These are phyloP conservation scores for Nymphaea colorata DNA, from an alignment of 164 flowering plant genomes.

Conservation along the genomic window DNA sequence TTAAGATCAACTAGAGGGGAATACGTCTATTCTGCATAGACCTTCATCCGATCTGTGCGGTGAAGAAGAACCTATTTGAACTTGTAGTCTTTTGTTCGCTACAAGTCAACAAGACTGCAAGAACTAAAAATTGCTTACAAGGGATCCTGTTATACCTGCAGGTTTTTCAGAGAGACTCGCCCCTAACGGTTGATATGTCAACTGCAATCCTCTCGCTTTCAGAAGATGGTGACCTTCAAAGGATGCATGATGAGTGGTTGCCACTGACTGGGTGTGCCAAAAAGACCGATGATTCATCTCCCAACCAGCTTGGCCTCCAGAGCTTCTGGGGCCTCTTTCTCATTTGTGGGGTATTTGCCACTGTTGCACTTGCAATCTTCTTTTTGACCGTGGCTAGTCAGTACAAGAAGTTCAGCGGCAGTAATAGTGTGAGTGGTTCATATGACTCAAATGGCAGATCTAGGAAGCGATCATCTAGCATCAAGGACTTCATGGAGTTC, in stretches of 20 bases:
- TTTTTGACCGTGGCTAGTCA: slow-evolving; percentile 37
- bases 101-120: too few species aligned
- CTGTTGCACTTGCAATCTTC: slow-evolving; percentile 49
- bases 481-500: slow-evolving; percentile 40
- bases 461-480: slow-evolving; percentile 19
- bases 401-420: slow-evolving; percentile 34
- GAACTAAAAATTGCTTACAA: too few species aligned
- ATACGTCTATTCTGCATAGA: too few species aligned
- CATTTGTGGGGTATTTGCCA: slow-evolving; percentile 60
- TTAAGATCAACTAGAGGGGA: too few species aligned
- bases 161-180: slow-evolving; percentile 91
- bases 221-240: slow-evolving; percentile 86
- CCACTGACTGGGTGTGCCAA: slow-evolving; percentile 25
- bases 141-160: slow-evolving; percentile 8
- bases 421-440: slow-evolving; percentile 20
- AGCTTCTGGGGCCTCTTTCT: slow-evolving; percentile 98
- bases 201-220: slow-evolving; percentile 82
- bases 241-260: slow-evolving; percentile 75
- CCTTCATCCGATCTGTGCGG: too few species aligned
- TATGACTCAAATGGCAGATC: slow-evolving; percentile 9
- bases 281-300: slow-evolving; percentile 26
- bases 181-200: slow-evolving; percentile 81
- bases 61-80: too few species aligned
- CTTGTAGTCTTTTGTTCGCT: too few species aligned
- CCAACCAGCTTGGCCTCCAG: slow-evolving; percentile 35